phyloP scores from a whole-genome alignment of 495 filamentous ascomycete genomes.

The Aspergillus steynii region DNA sequence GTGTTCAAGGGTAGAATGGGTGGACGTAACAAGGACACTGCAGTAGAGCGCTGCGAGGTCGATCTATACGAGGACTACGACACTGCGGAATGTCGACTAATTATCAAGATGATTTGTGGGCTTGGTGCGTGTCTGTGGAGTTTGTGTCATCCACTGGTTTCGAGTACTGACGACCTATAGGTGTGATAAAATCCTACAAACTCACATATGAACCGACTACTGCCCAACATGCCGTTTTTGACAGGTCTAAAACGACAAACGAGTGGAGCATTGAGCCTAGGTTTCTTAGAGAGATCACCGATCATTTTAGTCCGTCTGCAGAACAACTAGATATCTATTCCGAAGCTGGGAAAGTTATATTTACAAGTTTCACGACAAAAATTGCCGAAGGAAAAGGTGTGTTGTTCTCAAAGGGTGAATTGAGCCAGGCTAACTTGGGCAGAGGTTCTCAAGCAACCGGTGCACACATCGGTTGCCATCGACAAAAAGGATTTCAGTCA shows the following conservation, averaged over 20 bases:
- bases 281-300: constrained; percentile 78
- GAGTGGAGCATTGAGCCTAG: constrained; percentile 76
- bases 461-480: constrained; percentile 88
- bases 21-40: constrained; percentile 72
- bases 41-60: constrained; percentile 86
- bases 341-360: constrained; percentile 67
- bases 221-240: constrained; percentile 85
- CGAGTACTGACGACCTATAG: constrained; percentile 36
- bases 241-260: constrained; percentile 66
- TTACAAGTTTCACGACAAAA: constrained; percentile 96
- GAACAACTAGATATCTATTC: constrained; percentile 89
- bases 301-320: constrained; percentile 87
- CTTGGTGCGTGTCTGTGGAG: constrained; percentile 58
- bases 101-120: constrained; percentile 79
- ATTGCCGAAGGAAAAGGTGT: constrained; percentile 77
- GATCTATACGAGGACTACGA: constrained; percentile 72
- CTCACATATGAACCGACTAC: constrained; percentile 84
- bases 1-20: constrained; percentile 66
- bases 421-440: constrained; percentile 13
- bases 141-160: background rate
- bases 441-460: constrained; percentile 91
- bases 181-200: constrained; percentile 88
- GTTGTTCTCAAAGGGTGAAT: constrained; percentile 9
- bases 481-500: constrained; percentile 85
- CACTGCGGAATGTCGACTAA: constrained; percentile 73